Base-by-base conservation (phyloP, 169 alveolate genomes). In the Plasmodium billcollinsi region DNA sequence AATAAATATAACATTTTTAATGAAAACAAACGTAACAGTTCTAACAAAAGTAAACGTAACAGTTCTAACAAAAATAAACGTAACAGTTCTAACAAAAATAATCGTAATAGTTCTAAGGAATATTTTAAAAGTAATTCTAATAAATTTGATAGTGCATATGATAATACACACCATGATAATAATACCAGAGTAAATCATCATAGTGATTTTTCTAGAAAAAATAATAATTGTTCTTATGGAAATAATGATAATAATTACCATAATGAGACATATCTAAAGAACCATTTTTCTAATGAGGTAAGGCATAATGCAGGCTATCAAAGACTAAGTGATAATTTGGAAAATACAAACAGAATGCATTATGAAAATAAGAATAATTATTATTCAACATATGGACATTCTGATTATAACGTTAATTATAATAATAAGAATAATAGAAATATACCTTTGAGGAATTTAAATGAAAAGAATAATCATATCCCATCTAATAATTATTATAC, bases 401-500 rank as follows among this genome's bases (percentile, higher is more conserved):
- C n/a, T 39, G 29, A 43, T 33, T 8, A 15, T 12, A 39, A 33
- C 20, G 43, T 39, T 29, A 67, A 67, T 39, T 18, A 15, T n/a
- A 67, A 67, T 67, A 39, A 20, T 39, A 33, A 43, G 15, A 6
- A 43, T 43, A 67, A 39, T 15, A 29, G 47, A 2, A n/a, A n/a
- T 43, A 20, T n/a, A 29, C 47, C 47, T 5, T 39, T 39, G 47
- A 67, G n/a, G 18, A 8, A 67, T 67, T 67, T 67, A 33, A 67
- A 20, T 47, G 58, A 20, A 39, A 47, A n/a, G 20, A 43, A 43
- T 67, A 67, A 67, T 15, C 1, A 15, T 14, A 15, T 15, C 12
- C 59, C 39, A 14, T 12, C 47, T 14, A 5, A 62, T 62, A 24
- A 24, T 24, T 20, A 9, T 24, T 21, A 62, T 14, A 21, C 50